Conservation (phyloP, 2,329 filamentous ascomycete genomes). For the Cordyceps militaris region DNA sequence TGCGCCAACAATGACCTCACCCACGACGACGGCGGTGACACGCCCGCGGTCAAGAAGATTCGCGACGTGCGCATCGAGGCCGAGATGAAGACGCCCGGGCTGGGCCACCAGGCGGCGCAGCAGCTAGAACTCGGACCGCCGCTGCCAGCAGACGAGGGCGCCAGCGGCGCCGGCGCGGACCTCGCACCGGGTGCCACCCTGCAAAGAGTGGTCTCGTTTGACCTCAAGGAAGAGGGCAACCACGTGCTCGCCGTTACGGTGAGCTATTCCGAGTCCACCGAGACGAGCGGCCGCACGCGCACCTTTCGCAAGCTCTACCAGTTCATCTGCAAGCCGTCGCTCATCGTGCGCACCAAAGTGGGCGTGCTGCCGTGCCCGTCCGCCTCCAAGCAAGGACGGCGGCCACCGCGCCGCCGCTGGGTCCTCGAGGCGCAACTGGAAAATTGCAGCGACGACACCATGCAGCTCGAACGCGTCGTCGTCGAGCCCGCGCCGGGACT, state of each 20-base stretch:
- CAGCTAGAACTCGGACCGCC: constrained; percentile 54
- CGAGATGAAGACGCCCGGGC: constrained; percentile 87
- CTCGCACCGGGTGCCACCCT: constrained; percentile 59
- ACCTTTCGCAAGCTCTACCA: constrained; percentile 96
- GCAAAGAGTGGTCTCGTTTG: constrained; percentile 76
- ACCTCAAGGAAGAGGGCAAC: constrained; percentile 88
- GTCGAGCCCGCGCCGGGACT: constrained; percentile 48
- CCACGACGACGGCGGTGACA: constrained; percentile 11
- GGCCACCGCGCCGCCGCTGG: constrained; percentile 42
- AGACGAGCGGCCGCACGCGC: constrained; percentile 62
- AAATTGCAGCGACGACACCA: constrained; percentile 79
- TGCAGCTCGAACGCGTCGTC: constrained; percentile 65
- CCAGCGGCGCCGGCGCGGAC: constrained; percentile 28
- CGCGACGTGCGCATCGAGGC: constrained; percentile 77
- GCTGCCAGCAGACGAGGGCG: constrained; percentile 1
- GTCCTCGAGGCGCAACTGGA: constrained; percentile 91
- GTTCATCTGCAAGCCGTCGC: constrained; percentile 83
- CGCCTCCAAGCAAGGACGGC: not conserved
- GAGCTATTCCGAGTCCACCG: constrained; percentile 82
- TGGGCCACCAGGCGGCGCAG: constrained; percentile 47
- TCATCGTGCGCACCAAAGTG: constrained; percentile 87
- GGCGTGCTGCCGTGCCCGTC: constrained; percentile 44
- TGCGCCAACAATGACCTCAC: constrained; percentile 82
- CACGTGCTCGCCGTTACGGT: constrained; percentile 92
- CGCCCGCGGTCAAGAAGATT: constrained; percentile 41